Base-by-base conservation (phyloP, 2,329 filamentous ascomycete genomes). In the Aureobasidium musti region DNA sequence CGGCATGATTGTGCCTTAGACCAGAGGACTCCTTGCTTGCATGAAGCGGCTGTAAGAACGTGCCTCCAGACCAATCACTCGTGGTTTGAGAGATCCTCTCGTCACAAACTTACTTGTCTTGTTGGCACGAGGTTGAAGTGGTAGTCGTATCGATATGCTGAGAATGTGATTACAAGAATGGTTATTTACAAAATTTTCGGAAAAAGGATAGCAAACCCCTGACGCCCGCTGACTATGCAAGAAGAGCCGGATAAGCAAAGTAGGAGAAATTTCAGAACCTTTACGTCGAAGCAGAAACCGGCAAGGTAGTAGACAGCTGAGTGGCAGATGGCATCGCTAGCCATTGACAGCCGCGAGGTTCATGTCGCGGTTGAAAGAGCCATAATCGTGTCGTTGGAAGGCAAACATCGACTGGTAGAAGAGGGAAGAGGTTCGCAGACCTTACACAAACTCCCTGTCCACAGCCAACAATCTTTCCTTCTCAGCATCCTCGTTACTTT, bases 401-500 rank as follows among this genome's bases (percentile, higher is more conserved):
- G 13, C 13, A 33, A 5, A 2, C 8, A 7, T 10, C 11, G 47
- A 53, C 14, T n/a, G 35, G 8, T 23, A 10, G 5, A 11, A 28
- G n/a, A 7, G 13, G 33, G 26, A 23, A 28, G 17, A 60, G 33
- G n/a, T 28, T 19, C 14, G 10, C 19, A 19, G 3, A n/a, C 17
- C 28, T 64, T 37, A 64, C 41, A 66, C 45, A 59, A 52, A 33
- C 43, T 66, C 53, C 23, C 37, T 43, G 6, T 65, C 53, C 28
- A 5, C 54, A 13, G 17, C 43, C 53, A 66, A 35, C 28, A 66
- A 10, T 17, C 54, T 52, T 45, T 66, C 19, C 54, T 57, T 66
- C 45, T 66, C 64, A 1, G 52, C 43, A 56, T 66, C 53, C 54
- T 66, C 64, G 35, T 66, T 60, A 10, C 30, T 50, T 43, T 57